Conservation (phyloP, 169 alveolate species). For the Eimeria maxima region DNA sequence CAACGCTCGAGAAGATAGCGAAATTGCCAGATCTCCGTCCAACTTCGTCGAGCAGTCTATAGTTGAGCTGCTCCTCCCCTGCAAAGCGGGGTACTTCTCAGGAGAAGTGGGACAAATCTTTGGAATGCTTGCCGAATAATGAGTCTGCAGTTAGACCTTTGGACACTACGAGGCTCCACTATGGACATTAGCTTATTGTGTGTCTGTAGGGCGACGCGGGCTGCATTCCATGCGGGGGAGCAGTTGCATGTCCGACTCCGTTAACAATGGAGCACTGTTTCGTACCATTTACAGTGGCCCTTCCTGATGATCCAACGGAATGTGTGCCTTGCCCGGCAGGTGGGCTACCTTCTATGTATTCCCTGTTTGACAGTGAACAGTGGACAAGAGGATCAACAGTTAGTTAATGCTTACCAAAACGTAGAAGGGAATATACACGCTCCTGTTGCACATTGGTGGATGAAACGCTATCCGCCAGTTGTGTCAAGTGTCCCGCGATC, state of each 20-base stretch:
- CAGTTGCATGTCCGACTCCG: constrained; percentile 69
- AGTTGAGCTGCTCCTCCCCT: constrained; percentile 46
- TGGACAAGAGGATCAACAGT: not conserved
- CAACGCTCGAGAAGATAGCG: not conserved
- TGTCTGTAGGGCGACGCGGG: constrained; percentile 64
- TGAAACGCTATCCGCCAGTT: not conserved
- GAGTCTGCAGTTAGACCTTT: not conserved
- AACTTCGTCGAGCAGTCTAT: not conserved
- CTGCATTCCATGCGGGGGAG: constrained; percentile 69
- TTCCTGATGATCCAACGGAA: constrained; percentile 65
- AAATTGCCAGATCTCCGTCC: not conserved
- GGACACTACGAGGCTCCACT: not conserved
- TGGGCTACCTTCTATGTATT: not conserved
- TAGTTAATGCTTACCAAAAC: too few species aligned
- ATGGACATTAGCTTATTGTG: not conserved
- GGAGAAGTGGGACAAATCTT: constrained; percentile 21
- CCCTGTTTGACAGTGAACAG: not conserved
- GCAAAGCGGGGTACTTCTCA: constrained; percentile 59
- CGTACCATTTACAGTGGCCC: constrained; percentile 65
- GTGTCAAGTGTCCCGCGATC: not conserved
- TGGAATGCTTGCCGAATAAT: not conserved
- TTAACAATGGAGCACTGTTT: constrained; percentile 53
- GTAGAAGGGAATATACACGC: not conserved
- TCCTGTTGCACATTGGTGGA: not conserved
- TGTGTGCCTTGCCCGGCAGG: constrained; percentile 79